Evolutionary conservation across 2,329 filamentous ascomycete genomes (phyloP).

Genomic region (Microdochium trichocladiopsis): DNA sequence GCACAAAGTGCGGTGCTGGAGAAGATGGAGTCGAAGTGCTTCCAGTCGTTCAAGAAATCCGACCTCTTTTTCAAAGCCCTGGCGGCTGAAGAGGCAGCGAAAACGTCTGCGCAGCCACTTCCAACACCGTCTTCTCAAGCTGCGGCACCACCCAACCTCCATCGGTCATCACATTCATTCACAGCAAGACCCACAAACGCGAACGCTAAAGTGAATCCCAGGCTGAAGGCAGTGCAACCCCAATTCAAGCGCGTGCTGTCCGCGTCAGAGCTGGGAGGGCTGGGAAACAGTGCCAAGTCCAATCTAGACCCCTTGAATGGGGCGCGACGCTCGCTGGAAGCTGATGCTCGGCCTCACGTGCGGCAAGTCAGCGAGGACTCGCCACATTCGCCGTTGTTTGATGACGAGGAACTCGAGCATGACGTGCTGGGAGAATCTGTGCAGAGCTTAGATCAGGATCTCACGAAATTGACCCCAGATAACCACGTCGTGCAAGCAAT

Average conservation of each 20-base stretch:
- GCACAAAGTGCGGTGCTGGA: constrained; percentile 80
- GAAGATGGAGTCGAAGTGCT: constrained; percentile 74
- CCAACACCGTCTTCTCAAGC: constrained; percentile 13
- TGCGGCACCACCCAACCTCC: constrained; percentile 11
- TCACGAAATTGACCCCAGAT: constrained; percentile 56
- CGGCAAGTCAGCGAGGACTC: constrained; percentile 11
- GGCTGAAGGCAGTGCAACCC: constrained; percentile 20
- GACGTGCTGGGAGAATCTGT: constrained; percentile 66
- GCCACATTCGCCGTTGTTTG: constrained; percentile 53
- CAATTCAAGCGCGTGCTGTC: constrained; percentile 36
- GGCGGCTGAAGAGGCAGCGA: constrained; percentile 71
- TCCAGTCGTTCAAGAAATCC: constrained; percentile 81
- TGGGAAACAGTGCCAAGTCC: constrained; percentile 26
- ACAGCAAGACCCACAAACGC: constrained; percentile 36
- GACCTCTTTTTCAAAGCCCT: constrained; percentile 96
- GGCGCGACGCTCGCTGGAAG: constrained; percentile 65
- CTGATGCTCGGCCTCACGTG: constrained; percentile 31
- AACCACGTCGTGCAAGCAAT: constrained; percentile 83
- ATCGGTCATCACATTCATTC: constrained; percentile 27
- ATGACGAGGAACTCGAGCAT: constrained; percentile 72
- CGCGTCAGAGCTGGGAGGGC: constrained; percentile 35
- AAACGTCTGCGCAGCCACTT: constrained; percentile 11
- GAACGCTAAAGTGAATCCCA: constrained; percentile 28
- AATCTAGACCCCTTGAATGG: constrained; percentile 30
- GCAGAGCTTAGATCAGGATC: constrained; percentile 71